Percentiles rank a stretch among this genome's conserved stretches.
These are phyloP conservation scores for Penicillium sp. DNA, from an alignment of 2,329 filamentous ascomycete species.

Conservation along the genomic window DNA sequence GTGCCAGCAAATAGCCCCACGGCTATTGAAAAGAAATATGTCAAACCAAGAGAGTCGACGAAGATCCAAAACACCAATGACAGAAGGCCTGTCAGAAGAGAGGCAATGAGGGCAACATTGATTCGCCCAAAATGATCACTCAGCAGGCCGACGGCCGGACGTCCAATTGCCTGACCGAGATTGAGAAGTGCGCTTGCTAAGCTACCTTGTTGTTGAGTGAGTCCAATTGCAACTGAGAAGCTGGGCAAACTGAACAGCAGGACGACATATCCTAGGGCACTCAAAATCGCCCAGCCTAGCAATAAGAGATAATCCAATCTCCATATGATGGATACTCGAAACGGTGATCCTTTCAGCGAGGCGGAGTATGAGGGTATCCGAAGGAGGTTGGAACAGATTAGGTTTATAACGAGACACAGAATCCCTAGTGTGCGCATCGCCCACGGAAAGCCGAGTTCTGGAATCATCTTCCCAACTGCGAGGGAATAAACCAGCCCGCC, in stretches of 20 bases:
- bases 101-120: constrained; percentile 52
- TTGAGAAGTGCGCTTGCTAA: constrained; percentile 61
- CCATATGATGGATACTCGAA: not conserved
- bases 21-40: constrained; percentile 6
- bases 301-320: not conserved
- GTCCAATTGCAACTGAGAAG: constrained; percentile 58
- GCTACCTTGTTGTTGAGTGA: constrained; percentile 56
- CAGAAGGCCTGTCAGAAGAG: not conserved
- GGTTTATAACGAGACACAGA: not conserved
- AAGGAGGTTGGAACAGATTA: not conserved
- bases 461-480: not conserved
- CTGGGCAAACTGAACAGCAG: constrained; percentile 63
- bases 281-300: constrained; percentile 39
- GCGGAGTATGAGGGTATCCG: not conserved
- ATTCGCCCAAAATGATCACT: constrained; percentile 60
- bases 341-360: not conserved
- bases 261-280: constrained; percentile 61
- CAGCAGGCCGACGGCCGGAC: constrained; percentile 61
- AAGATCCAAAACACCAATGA: constrained; percentile 8
- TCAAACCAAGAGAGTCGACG: not conserved
- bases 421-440: not conserved
- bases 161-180: constrained; percentile 54
- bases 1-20: constrained; percentile 8
- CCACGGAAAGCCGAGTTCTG: not conserved
- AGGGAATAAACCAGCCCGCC: not conserved